Base-by-base conservation (phyloP, 345 rosid genomes). In the Bruguiera sexangula region DNA sequence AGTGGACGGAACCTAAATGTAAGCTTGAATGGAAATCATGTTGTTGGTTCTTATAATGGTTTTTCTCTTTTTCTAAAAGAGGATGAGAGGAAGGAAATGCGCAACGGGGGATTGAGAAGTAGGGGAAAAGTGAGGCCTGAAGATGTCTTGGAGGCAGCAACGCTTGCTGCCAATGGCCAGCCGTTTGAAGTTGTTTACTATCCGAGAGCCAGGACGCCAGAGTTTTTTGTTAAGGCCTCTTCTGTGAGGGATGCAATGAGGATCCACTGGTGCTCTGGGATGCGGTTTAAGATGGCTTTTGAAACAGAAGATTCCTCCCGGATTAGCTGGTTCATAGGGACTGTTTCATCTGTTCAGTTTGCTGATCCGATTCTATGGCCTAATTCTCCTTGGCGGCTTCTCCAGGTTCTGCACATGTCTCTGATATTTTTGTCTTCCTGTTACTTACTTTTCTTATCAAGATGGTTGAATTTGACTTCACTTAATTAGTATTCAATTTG, bases 341-440 rank as follows among this genome's bases (percentile, higher is more conserved):
- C 79, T 62, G 69, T 76, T 2, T 31, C 72, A 11, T 71, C 75
- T 54, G 72, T 50, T 62, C 75, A 87, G 52, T 90, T 91, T 53
- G 77, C 86, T 31, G 96, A 94, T 67, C 86, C 93, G 16, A 77
- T 89, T 62, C 87, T 76, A 24, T 94, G 98, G 98, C 95, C 97
- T 59, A 84, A 86, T 72, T 95, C 99, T 24, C 97, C 96, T 26
- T 95, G 99, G 99, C 82, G 96, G 6, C 82, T 95, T 74, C 83
- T 95, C 15, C 91, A 88, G 97, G 99, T 94, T 60, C n/a, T 60
- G 19, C 10, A 4, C 55, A 15, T 32, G 15, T 58, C 29, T 67
- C 50, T 66, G 60, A 3, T 43, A 13, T 11, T 43, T 13, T 3
- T 15, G 34, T 26, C 13, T 11, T 59, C 43, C 8, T 29, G 31